Evolutionary conservation across 73 alveolate species (phyloP).

Genomic region (Blepharisma japonicum): DNA sequence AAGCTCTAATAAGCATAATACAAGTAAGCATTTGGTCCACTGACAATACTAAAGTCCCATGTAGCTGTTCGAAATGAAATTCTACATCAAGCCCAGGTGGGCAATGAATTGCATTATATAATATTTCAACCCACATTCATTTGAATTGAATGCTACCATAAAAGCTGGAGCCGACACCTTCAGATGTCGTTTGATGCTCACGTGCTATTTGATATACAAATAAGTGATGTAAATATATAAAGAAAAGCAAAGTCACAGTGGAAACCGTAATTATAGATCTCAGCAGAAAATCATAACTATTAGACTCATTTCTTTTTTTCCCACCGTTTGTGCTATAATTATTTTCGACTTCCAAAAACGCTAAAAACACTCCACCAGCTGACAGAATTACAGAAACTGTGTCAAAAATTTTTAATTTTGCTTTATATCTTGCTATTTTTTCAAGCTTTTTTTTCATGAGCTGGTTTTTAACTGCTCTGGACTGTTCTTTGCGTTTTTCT

Average conservation of each 20-base stretch:
- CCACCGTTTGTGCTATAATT: neutral
- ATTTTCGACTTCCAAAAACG: neutral
- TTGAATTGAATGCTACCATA: neutral
- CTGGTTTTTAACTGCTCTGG: constrained; percentile 21
- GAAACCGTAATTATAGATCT: neutral
- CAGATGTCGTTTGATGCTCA: constrained; percentile 12
- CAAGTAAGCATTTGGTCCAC: constrained; percentile 21
- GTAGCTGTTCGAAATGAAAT: constrained; percentile 29
- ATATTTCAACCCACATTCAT: constrained; percentile 29
- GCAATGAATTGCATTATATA: constrained; percentile 10
- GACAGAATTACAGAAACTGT: neutral
- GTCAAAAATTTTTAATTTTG: neutral
- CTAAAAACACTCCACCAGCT: neutral
- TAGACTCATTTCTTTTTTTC: neutral
- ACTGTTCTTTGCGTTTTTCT: neutral
- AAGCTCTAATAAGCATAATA: constrained; percentile 34
- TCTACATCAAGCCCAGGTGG: constrained; percentile 36
- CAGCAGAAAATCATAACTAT: neutral
- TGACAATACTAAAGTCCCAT: constrained; percentile 34
- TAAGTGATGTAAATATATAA: neutral
- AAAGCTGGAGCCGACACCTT: constrained; percentile 25
- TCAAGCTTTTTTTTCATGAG: neutral
- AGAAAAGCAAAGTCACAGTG: neutral
- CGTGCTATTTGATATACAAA: neutral
- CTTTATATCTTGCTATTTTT: neutral